phyloP scores from a whole-genome alignment of 2,329 filamentous ascomycete genomes.

The Diaporthe humulicola region DNA sequence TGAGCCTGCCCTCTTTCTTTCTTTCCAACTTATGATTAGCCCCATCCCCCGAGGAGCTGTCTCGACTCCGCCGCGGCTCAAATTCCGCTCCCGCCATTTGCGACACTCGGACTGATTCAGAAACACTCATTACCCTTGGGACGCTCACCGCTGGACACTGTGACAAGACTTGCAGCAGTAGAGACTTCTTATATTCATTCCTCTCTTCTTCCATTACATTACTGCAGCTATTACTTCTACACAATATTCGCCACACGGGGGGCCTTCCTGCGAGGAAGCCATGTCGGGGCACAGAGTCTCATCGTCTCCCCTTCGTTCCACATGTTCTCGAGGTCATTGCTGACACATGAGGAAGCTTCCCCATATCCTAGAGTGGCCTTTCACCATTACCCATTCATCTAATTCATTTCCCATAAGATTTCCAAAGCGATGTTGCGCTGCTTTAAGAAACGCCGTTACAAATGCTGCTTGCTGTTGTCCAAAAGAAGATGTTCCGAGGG shows the following conservation, averaged over 20 bases:
- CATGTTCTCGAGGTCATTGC: neutral
- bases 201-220: constrained; percentile 27
- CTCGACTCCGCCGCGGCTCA: neutral
- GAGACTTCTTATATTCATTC: constrained; percentile 26
- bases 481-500: neutral
- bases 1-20: neutral
- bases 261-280: constrained; percentile 10
- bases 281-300: neutral
- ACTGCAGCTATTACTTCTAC: constrained; percentile 21
- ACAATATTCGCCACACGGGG: neutral
- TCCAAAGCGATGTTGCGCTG: constrained; percentile 18
- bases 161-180: neutral
- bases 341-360: neutral
- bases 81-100: neutral
- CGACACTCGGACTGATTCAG: neutral
- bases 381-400: constrained; percentile 33
- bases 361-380: neutral
- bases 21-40: neutral
- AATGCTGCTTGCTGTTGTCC: constrained; percentile 33
- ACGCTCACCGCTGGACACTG: neutral
- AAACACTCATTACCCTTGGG: neutral
- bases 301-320: neutral
- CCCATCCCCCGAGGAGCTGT: too few species aligned
- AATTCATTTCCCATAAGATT: constrained; percentile 35
- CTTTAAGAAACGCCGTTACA: constrained; percentile 33